Evolutionary conservation across 2,329 filamentous ascomycete species (phyloP).

Genomic region (Aphanocladium album): DNA sequence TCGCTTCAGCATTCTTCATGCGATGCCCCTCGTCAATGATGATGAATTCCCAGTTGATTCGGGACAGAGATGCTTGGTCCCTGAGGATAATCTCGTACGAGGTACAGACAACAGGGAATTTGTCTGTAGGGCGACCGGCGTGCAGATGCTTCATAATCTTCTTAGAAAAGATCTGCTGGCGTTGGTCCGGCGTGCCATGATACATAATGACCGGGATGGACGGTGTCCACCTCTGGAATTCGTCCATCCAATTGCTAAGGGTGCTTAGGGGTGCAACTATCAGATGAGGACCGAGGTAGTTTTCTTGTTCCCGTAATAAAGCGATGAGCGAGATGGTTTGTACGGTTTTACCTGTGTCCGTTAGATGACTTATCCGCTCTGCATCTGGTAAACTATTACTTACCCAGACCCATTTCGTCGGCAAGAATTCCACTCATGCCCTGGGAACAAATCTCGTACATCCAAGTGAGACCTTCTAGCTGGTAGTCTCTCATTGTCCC

Average conservation of each 20-base stretch:
- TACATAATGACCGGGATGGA: constrained; percentile 85
- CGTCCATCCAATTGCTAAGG: constrained; percentile 90
- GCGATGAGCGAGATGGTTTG: constrained; percentile 87
- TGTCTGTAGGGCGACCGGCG: constrained; percentile 49
- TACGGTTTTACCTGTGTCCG: constrained; percentile 68
- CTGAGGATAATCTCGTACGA: constrained; percentile 95
- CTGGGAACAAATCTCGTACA: constrained; percentile 75
- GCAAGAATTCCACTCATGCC: constrained; percentile 88
- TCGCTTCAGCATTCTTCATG: constrained; percentile 94
- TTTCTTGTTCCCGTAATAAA: constrained; percentile 78
- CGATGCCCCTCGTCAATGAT: constrained; percentile 97
- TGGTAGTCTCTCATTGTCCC: constrained; percentile 94
- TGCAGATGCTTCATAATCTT: constrained; percentile 65
- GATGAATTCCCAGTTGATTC: constrained; percentile 94
- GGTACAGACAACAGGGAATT: constrained; percentile 89
- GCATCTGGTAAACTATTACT: constrained; percentile 15
- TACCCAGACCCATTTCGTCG: constrained; percentile 85
- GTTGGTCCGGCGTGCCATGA: constrained; percentile 74
- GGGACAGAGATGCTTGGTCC: constrained; percentile 73
- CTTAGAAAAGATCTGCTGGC: constrained; percentile 70
- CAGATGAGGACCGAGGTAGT: constrained; percentile 79
- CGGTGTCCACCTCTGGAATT: constrained; percentile 88
- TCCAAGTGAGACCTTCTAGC: constrained; percentile 90
- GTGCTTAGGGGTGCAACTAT: constrained; percentile 90
- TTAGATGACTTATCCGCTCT: constrained; percentile 11